Percentiles rank a stretch among this genome's conserved stretches.
Conservation (phyloP, 768 basidiomycete genomes). For the Tricholoma saponaceum region DNA sequence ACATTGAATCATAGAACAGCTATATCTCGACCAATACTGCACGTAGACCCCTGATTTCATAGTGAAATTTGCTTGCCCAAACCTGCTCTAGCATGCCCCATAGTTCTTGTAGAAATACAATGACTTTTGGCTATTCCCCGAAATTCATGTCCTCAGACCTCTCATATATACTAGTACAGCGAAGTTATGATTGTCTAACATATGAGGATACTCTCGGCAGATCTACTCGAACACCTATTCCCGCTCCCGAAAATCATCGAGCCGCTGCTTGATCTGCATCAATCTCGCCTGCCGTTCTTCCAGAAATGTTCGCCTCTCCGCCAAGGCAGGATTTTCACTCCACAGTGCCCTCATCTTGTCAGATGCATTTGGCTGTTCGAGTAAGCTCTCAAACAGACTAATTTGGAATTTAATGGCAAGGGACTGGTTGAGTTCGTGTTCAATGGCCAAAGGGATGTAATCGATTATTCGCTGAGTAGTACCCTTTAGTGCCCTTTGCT, state of each 20-base stretch:
- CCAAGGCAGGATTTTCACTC: slow-evolving; percentile 35
- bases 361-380: slow-evolving; percentile 9
- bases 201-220: too few relatives aligned
- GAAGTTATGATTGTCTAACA: too few relatives aligned
- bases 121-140: neutral
- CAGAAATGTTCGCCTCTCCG: slow-evolving; percentile 25
- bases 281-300: slow-evolving; percentile 22
- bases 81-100: neutral
- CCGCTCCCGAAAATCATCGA: slow-evolving; percentile 20
- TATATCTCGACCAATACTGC: neutral
- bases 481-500: neutral
- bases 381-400: slow-evolving; percentile 28
- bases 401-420: slow-evolving; percentile 31
- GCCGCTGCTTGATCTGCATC: slow-evolving; percentile 24
- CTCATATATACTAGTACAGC: too few relatives aligned
- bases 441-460: slow-evolving; percentile 45
- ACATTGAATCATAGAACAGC: neutral
- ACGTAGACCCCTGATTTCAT: neutral
- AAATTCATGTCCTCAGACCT: neutral
- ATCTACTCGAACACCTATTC: neutral
- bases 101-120: neutral
- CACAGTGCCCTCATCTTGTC: slow-evolving; percentile 26
- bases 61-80: neutral
- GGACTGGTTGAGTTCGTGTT: slow-evolving; percentile 38
- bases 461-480: slow-evolving; percentile 51